Percentiles rank a stretch among this genome's conserved stretches.
Conservation (phyloP, 208 protist genomes). For the Trichomonas vaginalis region DNA sequence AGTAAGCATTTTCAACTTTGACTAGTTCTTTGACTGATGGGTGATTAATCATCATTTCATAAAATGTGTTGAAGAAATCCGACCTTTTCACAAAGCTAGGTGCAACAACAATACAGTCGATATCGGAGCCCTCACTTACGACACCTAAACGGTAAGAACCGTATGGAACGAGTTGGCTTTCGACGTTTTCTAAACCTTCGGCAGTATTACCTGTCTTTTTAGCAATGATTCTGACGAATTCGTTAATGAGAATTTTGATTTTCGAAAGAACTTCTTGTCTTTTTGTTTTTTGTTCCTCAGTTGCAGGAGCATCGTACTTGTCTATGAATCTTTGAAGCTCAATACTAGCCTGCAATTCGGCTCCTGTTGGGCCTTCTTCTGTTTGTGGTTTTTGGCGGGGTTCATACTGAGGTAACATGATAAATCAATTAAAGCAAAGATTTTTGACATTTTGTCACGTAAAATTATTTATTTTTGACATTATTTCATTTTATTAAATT, state of each 20-base stretch:
- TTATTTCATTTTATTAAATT: too few relatives aligned
- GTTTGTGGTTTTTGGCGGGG: too few relatives aligned
- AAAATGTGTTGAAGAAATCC: conserved; percentile 16
- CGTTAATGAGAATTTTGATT: not conserved
- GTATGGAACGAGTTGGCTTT: not conserved
- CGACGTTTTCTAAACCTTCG: not conserved
- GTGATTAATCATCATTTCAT: not conserved
- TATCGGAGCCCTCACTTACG: not conserved
- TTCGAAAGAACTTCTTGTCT: not conserved
- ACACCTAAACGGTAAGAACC: conserved; percentile 12
- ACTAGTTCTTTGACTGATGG: not conserved
- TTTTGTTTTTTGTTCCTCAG: not conserved
- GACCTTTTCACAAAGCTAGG: not conserved
- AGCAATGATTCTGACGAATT: not conserved
- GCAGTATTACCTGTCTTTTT: too few relatives aligned
- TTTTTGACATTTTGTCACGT: too few relatives aligned
- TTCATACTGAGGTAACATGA: too few relatives aligned
- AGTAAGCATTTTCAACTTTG: not conserved
- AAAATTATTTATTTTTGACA: too few relatives aligned
- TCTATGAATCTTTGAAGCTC: too few relatives aligned
- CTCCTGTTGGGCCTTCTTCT: too few relatives aligned
- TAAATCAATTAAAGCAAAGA: too few relatives aligned
- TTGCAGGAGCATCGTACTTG: not conserved
- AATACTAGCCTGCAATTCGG: too few relatives aligned
- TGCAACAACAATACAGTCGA: conserved; percentile 5